Percentiles rank a stretch among this genome's conserved stretches.
phyloP scores from a whole-genome alignment of 768 basidiomycete genomes.

The Cytidiella melzeri region DNA sequence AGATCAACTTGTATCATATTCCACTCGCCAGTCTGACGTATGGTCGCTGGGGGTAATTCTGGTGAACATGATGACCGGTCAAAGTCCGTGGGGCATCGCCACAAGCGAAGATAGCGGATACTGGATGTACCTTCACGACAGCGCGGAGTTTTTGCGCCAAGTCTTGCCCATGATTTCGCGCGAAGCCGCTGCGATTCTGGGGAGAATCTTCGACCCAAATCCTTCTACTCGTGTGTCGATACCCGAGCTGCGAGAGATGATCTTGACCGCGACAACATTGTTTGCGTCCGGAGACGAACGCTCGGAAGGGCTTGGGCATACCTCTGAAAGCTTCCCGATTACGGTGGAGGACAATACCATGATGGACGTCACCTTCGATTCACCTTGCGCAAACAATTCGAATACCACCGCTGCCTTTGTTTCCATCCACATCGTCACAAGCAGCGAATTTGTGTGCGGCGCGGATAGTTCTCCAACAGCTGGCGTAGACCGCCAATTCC shows the following conservation, averaged over 20 bases:
- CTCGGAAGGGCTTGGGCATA: not conserved
- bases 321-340: not conserved
- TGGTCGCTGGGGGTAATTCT: constrained; percentile 97
- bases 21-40: constrained; percentile 82
- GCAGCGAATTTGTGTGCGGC: too few species aligned
- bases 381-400: not conserved
- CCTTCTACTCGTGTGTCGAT: constrained; percentile 27
- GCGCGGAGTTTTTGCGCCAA: constrained; percentile 59
- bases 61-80: constrained; percentile 89
- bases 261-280: constrained; percentile 55
- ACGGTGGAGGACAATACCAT: not conserved
- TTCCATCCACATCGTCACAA: not conserved
- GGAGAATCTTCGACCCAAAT: constrained; percentile 25
- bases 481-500: too few species aligned
- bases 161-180: constrained; percentile 26
- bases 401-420: not conserved
- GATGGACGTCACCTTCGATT: not conserved
- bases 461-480: too few species aligned
- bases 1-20: constrained; percentile 48
- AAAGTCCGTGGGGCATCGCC: constrained; percentile 94
- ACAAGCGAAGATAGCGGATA: constrained; percentile 77
- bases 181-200: constrained; percentile 24
- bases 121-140: constrained; percentile 71
- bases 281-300: constrained; percentile 28
- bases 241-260: constrained; percentile 44